Conservation (phyloP, 352 stramenopile species). For the Phytopythium aichiense region DNA sequence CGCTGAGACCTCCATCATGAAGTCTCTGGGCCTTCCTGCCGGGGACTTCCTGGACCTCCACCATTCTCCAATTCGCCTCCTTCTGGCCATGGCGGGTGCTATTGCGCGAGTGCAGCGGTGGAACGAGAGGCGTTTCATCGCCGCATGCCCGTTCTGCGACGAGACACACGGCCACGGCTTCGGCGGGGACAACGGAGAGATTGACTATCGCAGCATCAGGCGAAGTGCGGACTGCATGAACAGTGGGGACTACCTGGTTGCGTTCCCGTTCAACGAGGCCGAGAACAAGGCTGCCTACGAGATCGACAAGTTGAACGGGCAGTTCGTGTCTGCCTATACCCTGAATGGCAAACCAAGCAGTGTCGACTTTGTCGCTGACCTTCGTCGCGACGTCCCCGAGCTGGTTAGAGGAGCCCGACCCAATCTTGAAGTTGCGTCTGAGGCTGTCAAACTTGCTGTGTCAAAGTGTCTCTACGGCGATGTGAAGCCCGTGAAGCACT, state of each 20-base stretch:
- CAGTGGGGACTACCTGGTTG: not conserved
- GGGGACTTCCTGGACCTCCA: too few relatives aligned
- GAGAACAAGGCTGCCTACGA: not conserved
- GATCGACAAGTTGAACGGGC: not conserved
- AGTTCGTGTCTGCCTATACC: not conserved
- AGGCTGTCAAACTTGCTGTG: too few relatives aligned
- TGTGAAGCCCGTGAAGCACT: not conserved
- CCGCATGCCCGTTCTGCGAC: not conserved
- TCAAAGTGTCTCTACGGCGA: not conserved
- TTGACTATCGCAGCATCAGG: not conserved
- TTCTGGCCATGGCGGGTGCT: not conserved
- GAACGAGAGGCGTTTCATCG: not conserved
- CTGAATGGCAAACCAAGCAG: not conserved
- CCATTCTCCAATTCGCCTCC: not conserved
- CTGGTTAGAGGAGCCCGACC: not conserved
- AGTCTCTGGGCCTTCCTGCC: too few relatives aligned
- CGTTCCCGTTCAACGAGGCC: not conserved
- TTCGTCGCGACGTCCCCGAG: not conserved
- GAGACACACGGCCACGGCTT: not conserved
- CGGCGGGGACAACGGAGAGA: not conserved
- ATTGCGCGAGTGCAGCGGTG: not conserved
- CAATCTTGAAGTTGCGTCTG: not conserved
- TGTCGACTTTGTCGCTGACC: not conserved
- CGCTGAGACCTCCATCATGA: too few relatives aligned
- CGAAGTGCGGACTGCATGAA: not conserved